These are phyloP conservation scores for Russula sp. DNA, from an alignment of 768 basidiomycete species.

Conservation along the genomic window DNA sequence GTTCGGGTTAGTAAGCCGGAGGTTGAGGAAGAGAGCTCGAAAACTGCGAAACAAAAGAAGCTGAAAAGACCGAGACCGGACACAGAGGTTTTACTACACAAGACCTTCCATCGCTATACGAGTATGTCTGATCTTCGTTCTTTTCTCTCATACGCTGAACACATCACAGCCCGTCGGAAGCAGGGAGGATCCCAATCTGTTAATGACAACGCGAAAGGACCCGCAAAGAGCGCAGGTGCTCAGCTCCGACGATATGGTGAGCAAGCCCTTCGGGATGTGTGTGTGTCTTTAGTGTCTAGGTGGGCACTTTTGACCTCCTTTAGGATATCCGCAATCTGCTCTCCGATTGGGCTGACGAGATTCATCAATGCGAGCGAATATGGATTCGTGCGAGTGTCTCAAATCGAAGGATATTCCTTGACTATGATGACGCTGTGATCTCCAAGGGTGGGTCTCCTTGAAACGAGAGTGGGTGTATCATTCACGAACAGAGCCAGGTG, in stretches of 20 bases:
- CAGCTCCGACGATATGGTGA: constrained; percentile 92
- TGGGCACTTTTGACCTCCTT: not conserved
- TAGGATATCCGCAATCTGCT: constrained; percentile 87
- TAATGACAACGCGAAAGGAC: constrained; percentile 90
- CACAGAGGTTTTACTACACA: constrained; percentile 76
- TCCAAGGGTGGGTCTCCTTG: constrained; percentile 40
- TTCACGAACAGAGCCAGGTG: constrained; percentile 32
- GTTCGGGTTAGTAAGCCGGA: constrained; percentile 56
- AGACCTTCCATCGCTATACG: constrained; percentile 98
- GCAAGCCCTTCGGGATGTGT: constrained; percentile 80
- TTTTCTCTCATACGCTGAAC: not conserved
- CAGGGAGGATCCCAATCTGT: constrained; percentile 92
- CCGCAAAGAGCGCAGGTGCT: constrained; percentile 92
- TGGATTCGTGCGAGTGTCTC: constrained; percentile 87
- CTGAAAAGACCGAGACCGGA: constrained; percentile 63
- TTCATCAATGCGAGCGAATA: constrained; percentile 79
- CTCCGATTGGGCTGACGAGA: constrained; percentile 80
- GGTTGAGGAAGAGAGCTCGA: constrained; percentile 33
- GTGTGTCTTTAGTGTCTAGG: constrained; percentile 23
- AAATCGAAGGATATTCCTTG: constrained; percentile 84
- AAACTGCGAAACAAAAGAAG: constrained; percentile 32
- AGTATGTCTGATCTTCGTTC: constrained; percentile 46
- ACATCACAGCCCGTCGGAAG: constrained; percentile 74
- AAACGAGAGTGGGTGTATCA: not conserved
- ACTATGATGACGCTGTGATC: constrained; percentile 76